Percentiles rank a stretch among this genome's conserved stretches.
These are phyloP conservation scores for Raffaelea ambrosiae DNA, from an alignment of 2,329 filamentous ascomycete species.

Conservation along the genomic window DNA sequence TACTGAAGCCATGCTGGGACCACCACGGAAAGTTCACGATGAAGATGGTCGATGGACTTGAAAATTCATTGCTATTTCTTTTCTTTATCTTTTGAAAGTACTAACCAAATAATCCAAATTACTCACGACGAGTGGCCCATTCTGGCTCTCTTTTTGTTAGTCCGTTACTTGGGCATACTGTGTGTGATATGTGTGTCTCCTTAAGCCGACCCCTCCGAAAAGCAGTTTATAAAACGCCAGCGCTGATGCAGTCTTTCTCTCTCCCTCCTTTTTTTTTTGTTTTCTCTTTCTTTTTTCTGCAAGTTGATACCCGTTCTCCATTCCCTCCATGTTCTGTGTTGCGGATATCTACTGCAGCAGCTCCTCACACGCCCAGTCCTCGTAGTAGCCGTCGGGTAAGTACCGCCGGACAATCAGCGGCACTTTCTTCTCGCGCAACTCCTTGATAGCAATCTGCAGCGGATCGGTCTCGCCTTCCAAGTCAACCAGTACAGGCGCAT, in stretches of 20 bases:
- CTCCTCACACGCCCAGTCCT: conserved; percentile 99
- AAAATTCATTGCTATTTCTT: too few species aligned
- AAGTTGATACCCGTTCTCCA: too few species aligned
- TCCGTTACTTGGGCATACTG: not conserved
- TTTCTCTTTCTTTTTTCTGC: too few species aligned
- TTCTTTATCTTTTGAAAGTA: too few species aligned
- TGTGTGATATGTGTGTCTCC: too few species aligned
- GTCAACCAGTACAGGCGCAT: conserved; percentile 92
- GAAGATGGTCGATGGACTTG: too few species aligned
- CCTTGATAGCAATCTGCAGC: conserved; percentile 94
- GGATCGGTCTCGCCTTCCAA: conserved; percentile 97
- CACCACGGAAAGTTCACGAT: too few species aligned
- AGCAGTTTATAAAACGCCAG: conserved; percentile 12
- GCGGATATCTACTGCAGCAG: conserved; percentile 63
- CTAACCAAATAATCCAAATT: too few species aligned
- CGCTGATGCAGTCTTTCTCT: conserved; percentile 13
- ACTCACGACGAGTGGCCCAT: too few species aligned
- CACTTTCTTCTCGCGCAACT: conserved; percentile 97
- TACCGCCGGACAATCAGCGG: conserved; percentile 91
- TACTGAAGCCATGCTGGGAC: too few species aligned
- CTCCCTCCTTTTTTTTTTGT: not conserved
- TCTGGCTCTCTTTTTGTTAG: not conserved
- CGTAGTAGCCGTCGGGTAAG: conserved; percentile 94
- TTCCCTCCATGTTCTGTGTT: too few species aligned
- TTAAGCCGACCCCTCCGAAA: not conserved